Percentiles rank a stretch among this genome's conserved stretches.
phyloP scores from a whole-genome alignment of 371 early-diverging fungal genomes.

The Mortierella sp. region DNA sequence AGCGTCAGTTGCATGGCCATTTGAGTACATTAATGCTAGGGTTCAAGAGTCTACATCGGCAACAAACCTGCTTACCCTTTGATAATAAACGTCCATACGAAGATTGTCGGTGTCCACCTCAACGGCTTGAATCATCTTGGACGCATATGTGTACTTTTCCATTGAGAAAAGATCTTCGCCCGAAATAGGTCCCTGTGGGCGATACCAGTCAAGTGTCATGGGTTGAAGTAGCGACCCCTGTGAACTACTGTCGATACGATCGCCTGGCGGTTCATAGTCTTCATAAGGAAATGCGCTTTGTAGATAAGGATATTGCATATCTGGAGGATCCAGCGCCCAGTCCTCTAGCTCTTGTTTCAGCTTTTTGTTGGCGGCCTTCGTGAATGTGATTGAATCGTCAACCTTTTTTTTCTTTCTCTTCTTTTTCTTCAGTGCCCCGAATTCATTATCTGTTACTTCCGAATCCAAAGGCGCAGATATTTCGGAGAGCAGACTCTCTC shows the following conservation, averaged over 20 bases:
- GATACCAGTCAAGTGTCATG: conserved; percentile 15
- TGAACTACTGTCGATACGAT: background rate
- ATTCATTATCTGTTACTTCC: background rate
- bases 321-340: background rate
- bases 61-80: conserved; percentile 17
- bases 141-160: conserved; percentile 23
- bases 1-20: too few relatives aligned
- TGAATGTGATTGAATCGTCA: background rate
- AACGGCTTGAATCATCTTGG: conserved; percentile 10
- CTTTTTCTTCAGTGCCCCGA: background rate
- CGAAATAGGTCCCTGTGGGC: conserved; percentile 18
- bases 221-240: background rate
- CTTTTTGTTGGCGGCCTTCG: background rate
- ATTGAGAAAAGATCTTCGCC: conserved; percentile 25
- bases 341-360: background rate
- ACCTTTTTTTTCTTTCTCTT: background rate
- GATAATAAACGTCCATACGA: conserved; percentile 29
- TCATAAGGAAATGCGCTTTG: conserved; percentile 37
- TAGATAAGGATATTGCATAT: conserved; percentile 29
- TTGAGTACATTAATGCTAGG: background rate
- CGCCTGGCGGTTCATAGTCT: background rate
- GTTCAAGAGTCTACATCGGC: background rate
- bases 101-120: conserved; percentile 4
- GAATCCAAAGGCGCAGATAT: too few relatives aligned
- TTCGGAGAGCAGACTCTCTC: background rate